Conservation (phyloP, 176 grass and related monocot species). For the Musa beccarii region DNA sequence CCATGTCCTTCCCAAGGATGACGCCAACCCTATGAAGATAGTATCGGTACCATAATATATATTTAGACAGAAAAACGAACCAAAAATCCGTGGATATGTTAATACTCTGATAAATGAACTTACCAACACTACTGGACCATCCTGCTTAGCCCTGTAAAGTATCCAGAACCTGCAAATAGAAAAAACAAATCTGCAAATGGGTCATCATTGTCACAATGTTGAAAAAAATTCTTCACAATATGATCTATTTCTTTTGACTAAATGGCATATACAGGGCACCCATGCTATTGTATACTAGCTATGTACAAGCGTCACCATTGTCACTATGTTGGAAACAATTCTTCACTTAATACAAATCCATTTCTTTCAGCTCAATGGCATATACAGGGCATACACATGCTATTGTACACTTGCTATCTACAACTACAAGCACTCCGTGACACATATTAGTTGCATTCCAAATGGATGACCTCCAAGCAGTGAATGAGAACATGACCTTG, state of each 20-base stretch:
- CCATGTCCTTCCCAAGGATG: conserved; percentile 96
- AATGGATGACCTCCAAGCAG: too few relatives aligned
- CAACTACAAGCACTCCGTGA: too few relatives aligned
- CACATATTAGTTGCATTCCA: too few relatives aligned
- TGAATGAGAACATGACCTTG: too few relatives aligned
- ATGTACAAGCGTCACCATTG: too few relatives aligned
- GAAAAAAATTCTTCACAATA: too few relatives aligned
- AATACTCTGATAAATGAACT: conserved; percentile 6
- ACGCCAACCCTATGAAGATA: conserved; percentile 61
- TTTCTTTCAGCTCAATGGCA: not conserved
- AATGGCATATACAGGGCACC: too few relatives aligned
- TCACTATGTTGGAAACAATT: not conserved
- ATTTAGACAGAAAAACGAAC: not conserved
- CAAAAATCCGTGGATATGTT: not conserved
- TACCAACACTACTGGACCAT: conserved; percentile 78
- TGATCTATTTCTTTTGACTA: not conserved
- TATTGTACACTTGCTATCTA: not conserved
- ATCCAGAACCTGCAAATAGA: conserved; percentile 72
- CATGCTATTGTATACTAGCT: too few relatives aligned
- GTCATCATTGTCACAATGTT: conserved; percentile 1
- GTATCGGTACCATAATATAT: not conserved
- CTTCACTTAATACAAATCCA: not conserved
- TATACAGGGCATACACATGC: not conserved
- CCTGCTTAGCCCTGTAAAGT: conserved; percentile 95
- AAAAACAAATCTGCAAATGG: not conserved